phyloP scores from a whole-genome alignment of 345 rosid species.

The Lepidium aucheri region DNA sequence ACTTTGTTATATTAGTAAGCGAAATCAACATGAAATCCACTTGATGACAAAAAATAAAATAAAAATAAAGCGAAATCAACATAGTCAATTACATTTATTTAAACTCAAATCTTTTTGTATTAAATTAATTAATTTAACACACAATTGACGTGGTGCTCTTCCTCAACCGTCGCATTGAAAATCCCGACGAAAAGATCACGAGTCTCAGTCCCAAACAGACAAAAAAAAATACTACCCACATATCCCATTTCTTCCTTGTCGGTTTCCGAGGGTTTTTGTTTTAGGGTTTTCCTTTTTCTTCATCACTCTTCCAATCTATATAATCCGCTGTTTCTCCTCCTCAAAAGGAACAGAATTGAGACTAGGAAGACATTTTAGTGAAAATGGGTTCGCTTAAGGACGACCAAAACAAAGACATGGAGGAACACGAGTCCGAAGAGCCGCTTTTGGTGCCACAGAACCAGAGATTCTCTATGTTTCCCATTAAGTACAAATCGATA shows the following conservation, averaged over 20 bases:
- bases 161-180: neutral
- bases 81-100: no score
- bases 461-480: conserved; percentile 93
- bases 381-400: conserved; percentile 21
- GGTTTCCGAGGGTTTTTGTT: conserved; percentile 14
- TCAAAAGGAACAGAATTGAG: neutral
- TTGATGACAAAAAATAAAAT: no score
- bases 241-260: neutral
- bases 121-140: neutral
- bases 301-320: neutral
- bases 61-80: no score
- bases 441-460: conserved; percentile 59
- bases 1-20: no score
- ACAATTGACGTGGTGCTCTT: neutral
- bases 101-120: no score
- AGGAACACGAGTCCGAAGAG: conserved; percentile 28
- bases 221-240: neutral
- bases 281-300: neutral
- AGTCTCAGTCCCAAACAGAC: neutral
- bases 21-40: no score
- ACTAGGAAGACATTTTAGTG: neutral
- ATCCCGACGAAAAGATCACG: conserved; percentile 6
- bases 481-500: conserved; percentile 51
- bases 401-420: conserved; percentile 1
- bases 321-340: conserved; percentile 26